phyloP scores from a whole-genome alignment of 768 basidiomycete species.

The Candolleomyces eurysporus region DNA sequence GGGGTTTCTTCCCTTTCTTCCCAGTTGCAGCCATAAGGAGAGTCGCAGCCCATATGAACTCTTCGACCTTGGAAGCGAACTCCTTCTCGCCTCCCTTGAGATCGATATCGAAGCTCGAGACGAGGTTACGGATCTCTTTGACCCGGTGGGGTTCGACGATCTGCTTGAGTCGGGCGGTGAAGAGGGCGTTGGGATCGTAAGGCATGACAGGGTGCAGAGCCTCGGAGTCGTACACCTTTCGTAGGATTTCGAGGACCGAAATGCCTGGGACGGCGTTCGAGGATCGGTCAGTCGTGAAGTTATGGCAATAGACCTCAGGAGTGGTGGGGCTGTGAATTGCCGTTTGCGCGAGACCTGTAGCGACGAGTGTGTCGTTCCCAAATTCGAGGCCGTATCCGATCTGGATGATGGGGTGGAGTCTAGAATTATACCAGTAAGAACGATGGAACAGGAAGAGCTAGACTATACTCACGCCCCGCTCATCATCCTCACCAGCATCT shows the following conservation, averaged over 20 bases:
- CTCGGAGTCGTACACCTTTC: conserved; percentile 48
- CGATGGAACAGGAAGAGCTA: background rate
- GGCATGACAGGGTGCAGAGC: conserved; percentile 48
- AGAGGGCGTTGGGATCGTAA: conserved; percentile 45
- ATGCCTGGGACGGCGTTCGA: conserved; percentile 8
- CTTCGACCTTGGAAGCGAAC: conserved; percentile 43
- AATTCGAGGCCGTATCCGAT: conserved; percentile 58
- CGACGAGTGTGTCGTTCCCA: conserved; percentile 45
- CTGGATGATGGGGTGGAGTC: conserved; percentile 56
- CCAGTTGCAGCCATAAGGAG: conserved; percentile 48
- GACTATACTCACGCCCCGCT: conserved; percentile 31
- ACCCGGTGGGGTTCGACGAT: conserved; percentile 36
- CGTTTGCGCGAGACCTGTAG: conserved; percentile 52
- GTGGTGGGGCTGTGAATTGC: conserved; percentile 35
- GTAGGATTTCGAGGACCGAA: conserved; percentile 49
- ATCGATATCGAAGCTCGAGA: conserved; percentile 37
- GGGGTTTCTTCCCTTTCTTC: conserved; percentile 43
- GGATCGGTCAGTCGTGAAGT: conserved; percentile 1
- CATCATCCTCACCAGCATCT: conserved; percentile 36
- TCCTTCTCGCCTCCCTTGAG: conserved; percentile 28
- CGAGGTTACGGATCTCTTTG: conserved; percentile 45
- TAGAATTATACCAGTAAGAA: conserved; percentile 16
- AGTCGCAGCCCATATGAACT: conserved; percentile 46
- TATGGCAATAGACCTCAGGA: conserved; percentile 31
- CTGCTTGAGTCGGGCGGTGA: conserved; percentile 32